phyloP scores from a whole-genome alignment of 129 eudicot species.

The Flaveria robusta region DNA sequence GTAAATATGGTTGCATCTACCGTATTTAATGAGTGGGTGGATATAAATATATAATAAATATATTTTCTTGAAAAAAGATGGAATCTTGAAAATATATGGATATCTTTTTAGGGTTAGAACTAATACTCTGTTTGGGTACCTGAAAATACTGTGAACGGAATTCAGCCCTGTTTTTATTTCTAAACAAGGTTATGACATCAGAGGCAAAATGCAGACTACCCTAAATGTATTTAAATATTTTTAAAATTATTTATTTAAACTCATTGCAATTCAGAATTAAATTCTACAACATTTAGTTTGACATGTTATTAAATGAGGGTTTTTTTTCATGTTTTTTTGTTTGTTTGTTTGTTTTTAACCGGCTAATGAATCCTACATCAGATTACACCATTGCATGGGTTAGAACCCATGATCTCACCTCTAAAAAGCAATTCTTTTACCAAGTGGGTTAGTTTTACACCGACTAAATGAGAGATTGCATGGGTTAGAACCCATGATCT shows the following conservation, averaged over 20 bases:
- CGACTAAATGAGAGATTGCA: too few relatives aligned
- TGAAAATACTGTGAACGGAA: constrained; percentile 37
- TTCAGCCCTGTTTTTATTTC: constrained; percentile 44
- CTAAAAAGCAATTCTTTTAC: too few relatives aligned
- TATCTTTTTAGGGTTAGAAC: constrained; percentile 36
- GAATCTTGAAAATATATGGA: constrained; percentile 36
- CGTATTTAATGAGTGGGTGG: constrained; percentile 40
- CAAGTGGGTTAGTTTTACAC: too few relatives aligned
- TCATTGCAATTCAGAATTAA: background rate
- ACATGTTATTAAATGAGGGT: background rate
- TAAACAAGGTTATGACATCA: constrained; percentile 33
- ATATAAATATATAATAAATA: constrained; percentile 39
- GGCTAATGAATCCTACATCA: too few relatives aligned
- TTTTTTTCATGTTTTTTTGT: too few relatives aligned
- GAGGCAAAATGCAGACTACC: constrained; percentile 25
- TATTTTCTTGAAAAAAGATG: constrained; percentile 41
- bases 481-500: too few relatives aligned
- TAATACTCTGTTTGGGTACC: constrained; percentile 39
- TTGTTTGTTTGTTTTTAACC: too few relatives aligned
- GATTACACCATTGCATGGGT: too few relatives aligned
- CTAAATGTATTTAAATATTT: background rate
- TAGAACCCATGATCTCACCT: too few relatives aligned
- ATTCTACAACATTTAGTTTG: background rate
- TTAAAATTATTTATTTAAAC: background rate
- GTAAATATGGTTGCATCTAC: constrained; percentile 43